Evolutionary conservation across 2,329 filamentous ascomycete genomes (phyloP).

Genomic region (Lecanosticta acicola): DNA sequence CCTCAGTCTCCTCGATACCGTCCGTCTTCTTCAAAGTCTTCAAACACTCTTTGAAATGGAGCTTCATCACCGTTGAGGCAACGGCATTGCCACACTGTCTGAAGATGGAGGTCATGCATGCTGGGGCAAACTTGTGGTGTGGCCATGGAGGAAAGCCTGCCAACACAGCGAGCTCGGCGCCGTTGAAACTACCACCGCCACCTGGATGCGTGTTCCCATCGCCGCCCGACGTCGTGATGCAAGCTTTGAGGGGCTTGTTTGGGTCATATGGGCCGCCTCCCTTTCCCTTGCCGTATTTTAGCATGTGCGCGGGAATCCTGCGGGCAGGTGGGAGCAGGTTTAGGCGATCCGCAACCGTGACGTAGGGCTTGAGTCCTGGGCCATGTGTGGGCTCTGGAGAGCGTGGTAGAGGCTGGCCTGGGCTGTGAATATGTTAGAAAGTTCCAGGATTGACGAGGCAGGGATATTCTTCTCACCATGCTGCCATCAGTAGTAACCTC

Average conservation of each 20-base stretch:
- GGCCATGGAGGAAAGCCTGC: slow-evolving; percentile 63
- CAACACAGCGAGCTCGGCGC: slow-evolving; percentile 62
- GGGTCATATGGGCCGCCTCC: slow-evolving; percentile 41
- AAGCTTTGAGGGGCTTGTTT: slow-evolving; percentile 46
- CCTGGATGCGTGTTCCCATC: slow-evolving; percentile 60
- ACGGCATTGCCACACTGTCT: slow-evolving; percentile 77
- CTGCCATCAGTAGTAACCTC: slow-evolving; percentile 49
- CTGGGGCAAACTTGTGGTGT: slow-evolving; percentile 52
- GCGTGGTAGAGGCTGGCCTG: slow-evolving; percentile 62
- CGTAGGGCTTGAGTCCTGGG: slow-evolving; percentile 30
- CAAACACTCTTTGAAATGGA: slow-evolving; percentile 12
- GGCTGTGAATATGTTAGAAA: slow-evolving; percentile 42
- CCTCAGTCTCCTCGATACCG: neutral
- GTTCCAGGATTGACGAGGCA: too few relatives aligned
- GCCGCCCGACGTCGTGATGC: slow-evolving; percentile 59
- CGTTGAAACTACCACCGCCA: slow-evolving; percentile 58
- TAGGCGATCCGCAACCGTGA: slow-evolving; percentile 42
- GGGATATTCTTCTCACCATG: too few relatives aligned
- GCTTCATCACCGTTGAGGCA: slow-evolving; percentile 37
- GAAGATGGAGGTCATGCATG: slow-evolving; percentile 37
- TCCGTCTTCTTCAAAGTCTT: slow-evolving; percentile 5
- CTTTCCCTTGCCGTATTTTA: neutral
- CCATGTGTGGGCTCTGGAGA: slow-evolving; percentile 49
- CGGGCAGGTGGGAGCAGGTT: neutral
- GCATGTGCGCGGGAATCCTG: slow-evolving; percentile 11